Evolutionary conservation across 2,329 filamentous ascomycete genomes (phyloP).

Genomic region (Fusarium sp.): DNA sequence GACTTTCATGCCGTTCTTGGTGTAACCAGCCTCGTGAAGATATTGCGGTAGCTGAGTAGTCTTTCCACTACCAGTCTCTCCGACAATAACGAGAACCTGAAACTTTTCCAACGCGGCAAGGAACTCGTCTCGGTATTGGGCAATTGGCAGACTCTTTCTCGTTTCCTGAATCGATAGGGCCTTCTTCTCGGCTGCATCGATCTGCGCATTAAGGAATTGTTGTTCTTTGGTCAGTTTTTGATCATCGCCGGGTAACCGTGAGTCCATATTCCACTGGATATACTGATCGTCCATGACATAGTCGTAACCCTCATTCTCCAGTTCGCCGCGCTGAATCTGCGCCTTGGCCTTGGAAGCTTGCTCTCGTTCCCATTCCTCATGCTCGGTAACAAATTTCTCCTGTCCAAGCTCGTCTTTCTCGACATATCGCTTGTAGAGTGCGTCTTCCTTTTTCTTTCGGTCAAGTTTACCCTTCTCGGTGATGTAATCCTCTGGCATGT

Average conservation of each 20-base stretch:
- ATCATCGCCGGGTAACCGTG: constrained; percentile 76
- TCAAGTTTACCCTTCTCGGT: constrained; percentile 93
- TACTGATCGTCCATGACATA: constrained; percentile 94
- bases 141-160: constrained; percentile 89
- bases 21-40: constrained; percentile 90
- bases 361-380: constrained; percentile 95
- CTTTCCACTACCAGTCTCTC: constrained; percentile 95
- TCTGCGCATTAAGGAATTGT: constrained; percentile 79
- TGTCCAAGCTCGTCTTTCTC: constrained; percentile 88
- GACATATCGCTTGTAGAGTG: constrained; percentile 89
- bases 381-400: constrained; percentile 90
- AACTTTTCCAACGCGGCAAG: constrained; percentile 86
- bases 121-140: constrained; percentile 86
- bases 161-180: constrained; percentile 91
- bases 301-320: constrained; percentile 86
- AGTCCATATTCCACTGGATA: constrained; percentile 85
- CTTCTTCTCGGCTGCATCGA: constrained; percentile 90
- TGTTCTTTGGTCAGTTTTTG: constrained; percentile 82
- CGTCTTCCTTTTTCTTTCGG: constrained; percentile 86
- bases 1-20: constrained; percentile 84
- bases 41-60: constrained; percentile 97
- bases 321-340: constrained; percentile 80
- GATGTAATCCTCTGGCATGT: constrained; percentile 94
- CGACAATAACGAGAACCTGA: constrained; percentile 91
- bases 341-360: constrained; percentile 89